A percentile compares a stretch with the other conserved stretches of the same genome.
Evolutionary conservation across 169 alveolate genomes (phyloP).

Genomic region (Plasmodium falciparum): DNA sequence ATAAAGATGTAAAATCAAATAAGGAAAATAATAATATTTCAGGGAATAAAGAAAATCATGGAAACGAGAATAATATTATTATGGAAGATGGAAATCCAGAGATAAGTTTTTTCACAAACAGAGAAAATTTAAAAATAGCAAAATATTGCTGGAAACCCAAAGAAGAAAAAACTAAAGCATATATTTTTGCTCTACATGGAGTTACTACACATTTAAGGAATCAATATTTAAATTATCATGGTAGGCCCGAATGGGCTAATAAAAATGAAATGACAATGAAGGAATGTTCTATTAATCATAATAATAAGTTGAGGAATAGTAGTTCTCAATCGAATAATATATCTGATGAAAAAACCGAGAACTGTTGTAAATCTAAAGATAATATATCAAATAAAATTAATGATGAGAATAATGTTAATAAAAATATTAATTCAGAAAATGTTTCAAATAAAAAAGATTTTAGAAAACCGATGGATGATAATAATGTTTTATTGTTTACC

Average conservation of each 20-base stretch:
- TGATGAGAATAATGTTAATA: not conserved
- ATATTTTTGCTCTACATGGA: constrained; percentile 82
- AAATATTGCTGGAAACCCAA: constrained; percentile 74
- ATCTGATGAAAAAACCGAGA: not conserved
- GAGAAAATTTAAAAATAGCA: constrained; percentile 79
- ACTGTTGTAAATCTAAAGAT: not conserved
- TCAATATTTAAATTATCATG: constrained; percentile 79
- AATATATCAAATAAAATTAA: not conserved
- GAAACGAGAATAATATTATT: not conserved
- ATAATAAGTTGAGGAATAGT: not conserved
- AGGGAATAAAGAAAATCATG: constrained; percentile 15
- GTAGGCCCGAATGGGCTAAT: constrained; percentile 51
- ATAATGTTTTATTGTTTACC: not conserved
- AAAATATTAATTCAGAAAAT: not conserved
- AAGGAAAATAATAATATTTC: not conserved
- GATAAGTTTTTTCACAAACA: constrained; percentile 80
- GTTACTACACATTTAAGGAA: constrained; percentile 80
- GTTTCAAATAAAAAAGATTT: not conserved
- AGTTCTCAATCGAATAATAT: not conserved
- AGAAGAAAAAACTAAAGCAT: constrained; percentile 79
- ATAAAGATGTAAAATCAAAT: not conserved
- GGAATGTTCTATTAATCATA: not conserved
- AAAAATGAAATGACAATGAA: not conserved
- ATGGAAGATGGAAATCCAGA: constrained; percentile 77
- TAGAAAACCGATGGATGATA: not conserved